Percentiles rank a stretch among this genome's conserved stretches.
Conservation (phyloP, 345 rosid species). For the Populus euphratica region DNA sequence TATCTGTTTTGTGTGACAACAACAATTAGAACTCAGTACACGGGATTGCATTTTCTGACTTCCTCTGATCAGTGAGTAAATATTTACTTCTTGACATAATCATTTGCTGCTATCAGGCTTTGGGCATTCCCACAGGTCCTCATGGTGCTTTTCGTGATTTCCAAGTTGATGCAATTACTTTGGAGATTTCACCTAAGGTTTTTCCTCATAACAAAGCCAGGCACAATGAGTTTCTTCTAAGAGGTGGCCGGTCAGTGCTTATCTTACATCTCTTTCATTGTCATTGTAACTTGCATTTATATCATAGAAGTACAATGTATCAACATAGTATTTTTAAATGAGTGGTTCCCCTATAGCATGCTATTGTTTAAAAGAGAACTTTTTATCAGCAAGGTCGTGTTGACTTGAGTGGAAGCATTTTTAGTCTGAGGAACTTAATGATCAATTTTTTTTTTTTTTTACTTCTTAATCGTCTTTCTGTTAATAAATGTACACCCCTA, state of each 20-base stretch:
- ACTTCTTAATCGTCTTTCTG: background rate
- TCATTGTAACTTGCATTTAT: background rate
- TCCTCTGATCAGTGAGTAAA: background rate
- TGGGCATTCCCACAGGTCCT: constrained; percentile 90
- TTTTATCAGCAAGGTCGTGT: too few relatives aligned
- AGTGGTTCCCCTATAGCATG: background rate
- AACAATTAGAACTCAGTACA: background rate
- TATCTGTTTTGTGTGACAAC: background rate
- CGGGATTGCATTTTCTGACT: background rate
- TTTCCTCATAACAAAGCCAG: constrained; percentile 41
- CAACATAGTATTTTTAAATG: background rate
- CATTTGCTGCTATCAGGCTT: constrained; percentile 49
- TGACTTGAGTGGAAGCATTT: background rate
- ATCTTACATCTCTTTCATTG: constrained; percentile 10
- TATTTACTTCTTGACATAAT: constrained; percentile 12
- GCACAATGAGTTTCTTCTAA: constrained; percentile 63
- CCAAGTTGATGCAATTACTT: constrained; percentile 91
- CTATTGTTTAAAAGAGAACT: background rate
- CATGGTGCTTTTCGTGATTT: constrained; percentile 97
- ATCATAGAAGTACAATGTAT: background rate
- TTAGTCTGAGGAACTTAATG: background rate
- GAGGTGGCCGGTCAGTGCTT: constrained; percentile 65
- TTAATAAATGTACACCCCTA: too few relatives aligned
- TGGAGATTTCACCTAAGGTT: constrained; percentile 67
- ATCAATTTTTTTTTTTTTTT: background rate